Conservation (phyloP, 805 yeast genomes). For the Metschnikowia noctiluminum region DNA sequence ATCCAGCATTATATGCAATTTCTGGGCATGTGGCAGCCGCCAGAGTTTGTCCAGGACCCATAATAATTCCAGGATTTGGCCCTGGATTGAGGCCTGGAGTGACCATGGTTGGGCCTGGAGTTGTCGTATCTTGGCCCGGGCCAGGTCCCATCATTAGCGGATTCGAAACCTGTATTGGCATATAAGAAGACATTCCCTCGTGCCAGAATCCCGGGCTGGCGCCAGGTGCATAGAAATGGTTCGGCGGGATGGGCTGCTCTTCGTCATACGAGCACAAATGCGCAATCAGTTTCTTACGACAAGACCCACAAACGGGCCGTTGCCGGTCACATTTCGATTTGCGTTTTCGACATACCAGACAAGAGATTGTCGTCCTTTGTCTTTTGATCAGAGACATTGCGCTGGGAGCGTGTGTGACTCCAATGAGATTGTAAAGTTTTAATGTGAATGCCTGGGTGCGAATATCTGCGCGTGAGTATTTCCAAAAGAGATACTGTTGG, state of each 20-base stretch:
- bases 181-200: background rate
- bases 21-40: too few relatives aligned
- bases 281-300: conserved; percentile 41
- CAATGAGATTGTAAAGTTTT: background rate
- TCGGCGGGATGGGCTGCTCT: conserved; percentile 2
- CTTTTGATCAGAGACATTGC: conserved; percentile 25
- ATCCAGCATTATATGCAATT: too few relatives aligned
- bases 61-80: too few relatives aligned
- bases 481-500: too few relatives aligned
- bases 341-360: conserved; percentile 43
- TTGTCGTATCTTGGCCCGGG: too few relatives aligned
- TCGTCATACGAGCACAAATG: conserved; percentile 41
- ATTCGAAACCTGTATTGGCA: background rate
- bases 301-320: conserved; percentile 42
- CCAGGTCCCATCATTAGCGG: background rate
- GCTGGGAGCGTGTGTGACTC: too few relatives aligned
- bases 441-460: background rate
- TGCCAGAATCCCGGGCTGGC: background rate
- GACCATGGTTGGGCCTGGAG: too few relatives aligned
- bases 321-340: conserved; percentile 42
- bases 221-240: background rate
- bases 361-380: conserved; percentile 40
- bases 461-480: too few relatives aligned
- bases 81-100: too few relatives aligned
- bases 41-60: too few relatives aligned